Base-by-base conservation (phyloP, 1,139 yeast species). In the Candida smagusa region DNA sequence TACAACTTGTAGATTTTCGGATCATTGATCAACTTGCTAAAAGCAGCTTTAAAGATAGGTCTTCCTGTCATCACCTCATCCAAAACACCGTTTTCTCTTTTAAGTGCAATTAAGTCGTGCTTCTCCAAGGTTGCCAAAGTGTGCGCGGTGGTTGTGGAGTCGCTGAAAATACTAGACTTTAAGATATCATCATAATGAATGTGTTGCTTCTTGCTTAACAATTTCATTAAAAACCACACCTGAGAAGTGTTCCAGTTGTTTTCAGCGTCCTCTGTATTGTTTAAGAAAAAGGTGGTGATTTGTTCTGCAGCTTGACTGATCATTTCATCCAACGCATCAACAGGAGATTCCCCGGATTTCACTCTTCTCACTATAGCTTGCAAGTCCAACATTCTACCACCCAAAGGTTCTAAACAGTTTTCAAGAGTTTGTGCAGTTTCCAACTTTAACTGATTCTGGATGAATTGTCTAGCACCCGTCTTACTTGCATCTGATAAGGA, bases 371-470 rank as follows among this genome's bases (percentile, higher is more conserved):
- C 84, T 61, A 88, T 88, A 12, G 95, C 83, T 59, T 92, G 97
- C 39, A 92, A 70, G 56, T 92, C 98, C 38, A 90, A 72, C 90
- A 92, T 85, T 47, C 98, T 78, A 30, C 98, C 98, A 9, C 98
- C 98, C 23, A 92, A 63, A 7, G 96, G 95, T 21, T 65, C 77
- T 35, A 90, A 63, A 28, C 84, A 77, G 2, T 63, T 58, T 27
- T 81, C 84, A 28, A 86, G 63, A 6, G 65, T 63, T 2, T 50
- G 43, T 28, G 43, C 42, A 36, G 53, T 53, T n/a, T 50, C 51
- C 37, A 54, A 49, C 28, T 47, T 49, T 34, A 86, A 61, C 44
- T 85, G 92, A 36, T 74, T 74, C 45, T 75, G 51, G 12, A 90
- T 89, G 59, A 82, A 92, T 33, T 77, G 74, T 48, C 74, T 75